Evolutionary conservation across 306 rosid species (phyloP), one percentile per base, ranked within the genome.

Genomic region (Malus asiatica): DNA sequence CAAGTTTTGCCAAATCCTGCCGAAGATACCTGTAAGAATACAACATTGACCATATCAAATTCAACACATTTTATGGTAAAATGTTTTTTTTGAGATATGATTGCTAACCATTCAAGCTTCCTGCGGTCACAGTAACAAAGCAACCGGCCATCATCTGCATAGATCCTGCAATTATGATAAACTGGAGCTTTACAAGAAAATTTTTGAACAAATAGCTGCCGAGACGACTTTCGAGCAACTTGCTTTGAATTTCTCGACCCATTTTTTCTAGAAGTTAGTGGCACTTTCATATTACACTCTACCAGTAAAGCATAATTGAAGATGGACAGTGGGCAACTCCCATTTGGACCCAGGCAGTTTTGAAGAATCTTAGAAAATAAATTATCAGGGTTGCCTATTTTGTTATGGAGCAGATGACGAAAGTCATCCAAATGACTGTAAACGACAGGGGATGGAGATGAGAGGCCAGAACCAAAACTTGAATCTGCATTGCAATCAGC

Each of bases 101-200:
- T 80, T 83, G 84, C 95, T 59, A 80, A 95, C 97, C 99, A 95
- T 83, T 92, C 93, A 71, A 95, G 96, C 86, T 95, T 95, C 85
- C 88, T 89, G 68, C 84, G 85, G 82, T 95, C 99, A 79, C 96
- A 95, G 83, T 95, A 95, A 88, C 98, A 95, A 73, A 95, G 99
- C 77, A 95, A 78, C 79, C 97, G 84, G 61, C 97, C 97, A 77
- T 95, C 99, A 88, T 87, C 88, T 77, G 99, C 99, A 88, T 77
- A 95, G 79, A 95, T 95, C 81, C 92, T 87, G 78, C 92, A 95
- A 84, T 95, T 95, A 85, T 92, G 97, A 87, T 95, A 95, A 85
- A 95, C 97, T 35, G 97, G 97, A 76, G 97, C 67, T 81, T 95
- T 95, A 88, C 97, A 95, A 40, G 99, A 92, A 82, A 95, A 86